Evolutionary conservation across 768 basidiomycete species (phyloP).

Genomic region (Suillus placidus): DNA sequence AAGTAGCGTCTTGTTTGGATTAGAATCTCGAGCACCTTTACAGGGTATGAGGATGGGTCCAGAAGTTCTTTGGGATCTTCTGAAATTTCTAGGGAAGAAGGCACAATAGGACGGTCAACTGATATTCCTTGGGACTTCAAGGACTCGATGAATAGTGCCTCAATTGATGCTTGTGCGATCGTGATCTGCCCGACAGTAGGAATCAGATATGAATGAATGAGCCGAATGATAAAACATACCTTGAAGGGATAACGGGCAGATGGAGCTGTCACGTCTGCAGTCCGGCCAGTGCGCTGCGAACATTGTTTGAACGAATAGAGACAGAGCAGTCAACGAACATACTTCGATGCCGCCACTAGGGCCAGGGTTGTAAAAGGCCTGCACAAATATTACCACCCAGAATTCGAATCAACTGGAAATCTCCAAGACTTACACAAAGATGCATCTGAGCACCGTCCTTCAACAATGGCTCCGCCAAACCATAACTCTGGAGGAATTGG

Average conservation of each 20-base stretch:
- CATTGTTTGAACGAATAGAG: not conserved
- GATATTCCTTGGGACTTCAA: slow-evolving; percentile 32
- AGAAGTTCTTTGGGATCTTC: slow-evolving; percentile 43
- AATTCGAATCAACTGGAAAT: not conserved
- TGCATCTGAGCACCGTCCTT: slow-evolving; percentile 71
- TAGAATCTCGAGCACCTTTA: slow-evolving; percentile 26
- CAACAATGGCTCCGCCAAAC: slow-evolving; percentile 65
- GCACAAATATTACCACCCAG: not conserved
- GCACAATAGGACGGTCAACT: slow-evolving; percentile 40
- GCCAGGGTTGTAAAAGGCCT: slow-evolving; percentile 80
- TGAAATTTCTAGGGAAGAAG: slow-evolving; percentile 34
- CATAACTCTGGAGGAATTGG: slow-evolving; percentile 62
- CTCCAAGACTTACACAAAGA: slow-evolving; percentile 53
- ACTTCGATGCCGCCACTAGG: slow-evolving; percentile 65
- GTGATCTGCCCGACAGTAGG: slow-evolving; percentile 29
- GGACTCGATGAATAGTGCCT: slow-evolving; percentile 45
- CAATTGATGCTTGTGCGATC: slow-evolving; percentile 47
- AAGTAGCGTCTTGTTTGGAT: not conserved
- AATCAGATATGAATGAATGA: not conserved
- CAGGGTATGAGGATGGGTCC: slow-evolving; percentile 30
- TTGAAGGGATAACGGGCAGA: slow-evolving; percentile 74
- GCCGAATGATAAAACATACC: slow-evolving; percentile 35
- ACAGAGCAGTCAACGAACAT: not conserved
- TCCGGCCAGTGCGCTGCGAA: slow-evolving; percentile 60
- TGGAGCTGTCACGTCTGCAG: slow-evolving; percentile 61